A percentile compares a stretch with the other conserved stretches of the same genome.
Evolutionary conservation across 1,139 yeast species (phyloP).

Genomic region (Yamadazyma kanchanaburiensis): DNA sequence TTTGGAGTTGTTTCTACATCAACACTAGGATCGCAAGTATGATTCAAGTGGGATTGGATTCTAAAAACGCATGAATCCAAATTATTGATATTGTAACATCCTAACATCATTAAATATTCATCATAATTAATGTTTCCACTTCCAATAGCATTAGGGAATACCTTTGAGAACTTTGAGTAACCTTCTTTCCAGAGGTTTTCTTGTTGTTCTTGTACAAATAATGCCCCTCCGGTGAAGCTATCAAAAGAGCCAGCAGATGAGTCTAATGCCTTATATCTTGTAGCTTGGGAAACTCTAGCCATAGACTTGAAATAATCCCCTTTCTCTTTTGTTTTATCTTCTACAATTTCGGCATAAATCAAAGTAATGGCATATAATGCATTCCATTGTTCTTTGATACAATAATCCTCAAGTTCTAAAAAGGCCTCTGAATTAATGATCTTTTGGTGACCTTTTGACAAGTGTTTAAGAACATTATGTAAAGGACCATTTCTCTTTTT

Average conservation of each 20-base stretch:
- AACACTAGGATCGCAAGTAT: slow-evolving; percentile 72
- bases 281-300: slow-evolving; percentile 69
- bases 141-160: slow-evolving; percentile 40
- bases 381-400: slow-evolving; percentile 64
- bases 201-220: slow-evolving; percentile 52
- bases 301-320: slow-evolving; percentile 52
- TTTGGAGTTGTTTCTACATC: slow-evolving; percentile 47
- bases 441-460: slow-evolving; percentile 26
- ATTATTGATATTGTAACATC: slow-evolving; percentile 73
- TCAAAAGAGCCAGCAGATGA: slow-evolving; percentile 59
- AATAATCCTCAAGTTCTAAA: slow-evolving; percentile 55
- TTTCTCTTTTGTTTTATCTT: slow-evolving; percentile 43
- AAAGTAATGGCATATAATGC: slow-evolving; percentile 66
- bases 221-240: slow-evolving; percentile 45
- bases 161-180: slow-evolving; percentile 43
- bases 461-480: slow-evolving; percentile 63
- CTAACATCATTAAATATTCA: slow-evolving; percentile 60
- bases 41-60: slow-evolving; percentile 70
- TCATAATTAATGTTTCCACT: slow-evolving; percentile 40
- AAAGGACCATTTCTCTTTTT: slow-evolving; percentile 48
- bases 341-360: slow-evolving; percentile 47
- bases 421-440: slow-evolving; percentile 47
- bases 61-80: slow-evolving; percentile 61
- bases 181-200: slow-evolving; percentile 64
- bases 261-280: slow-evolving; percentile 58